These are phyloP conservation scores for Kalmusia sp. DNA, from an alignment of 2,329 filamentous ascomycete genomes.

Conservation along the genomic window DNA sequence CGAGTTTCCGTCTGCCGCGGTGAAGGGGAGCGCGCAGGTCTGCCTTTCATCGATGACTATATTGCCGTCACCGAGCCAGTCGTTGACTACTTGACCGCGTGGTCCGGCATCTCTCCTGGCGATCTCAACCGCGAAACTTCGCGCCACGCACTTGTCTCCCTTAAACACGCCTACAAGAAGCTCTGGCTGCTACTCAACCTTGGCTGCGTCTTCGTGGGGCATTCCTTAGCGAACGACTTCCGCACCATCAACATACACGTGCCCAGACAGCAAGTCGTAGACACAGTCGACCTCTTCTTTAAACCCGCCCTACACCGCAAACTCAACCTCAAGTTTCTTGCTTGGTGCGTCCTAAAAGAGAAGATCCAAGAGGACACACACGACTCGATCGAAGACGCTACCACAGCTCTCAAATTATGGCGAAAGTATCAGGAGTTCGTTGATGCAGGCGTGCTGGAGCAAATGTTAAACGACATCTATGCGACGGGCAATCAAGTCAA, in stretches of 20 bases:
- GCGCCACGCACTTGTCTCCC: slow-evolving; percentile 80
- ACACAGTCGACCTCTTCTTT: slow-evolving; percentile 92
- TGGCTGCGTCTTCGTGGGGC: slow-evolving; percentile 91
- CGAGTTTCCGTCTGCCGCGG: slow-evolving; percentile 90
- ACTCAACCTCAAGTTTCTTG: slow-evolving; percentile 87
- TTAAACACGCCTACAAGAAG: slow-evolving; percentile 97
- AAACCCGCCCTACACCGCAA: slow-evolving; percentile 82
- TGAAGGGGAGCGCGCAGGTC: slow-evolving; percentile 75
- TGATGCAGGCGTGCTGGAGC: slow-evolving; percentile 82
- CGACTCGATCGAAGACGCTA: slow-evolving; percentile 94
- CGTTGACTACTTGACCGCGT: slow-evolving; percentile 93
- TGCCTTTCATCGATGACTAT: slow-evolving; percentile 97
- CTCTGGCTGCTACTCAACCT: slow-evolving; percentile 96
- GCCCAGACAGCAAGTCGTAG: slow-evolving; percentile 86
- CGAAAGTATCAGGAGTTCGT: slow-evolving; percentile 89
- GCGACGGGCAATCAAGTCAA: slow-evolving; percentile 64
- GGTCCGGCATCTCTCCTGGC: slow-evolving; percentile 85
- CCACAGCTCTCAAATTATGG: slow-evolving; percentile 87
- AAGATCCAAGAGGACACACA: slow-evolving; percentile 93
- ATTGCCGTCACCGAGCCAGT: slow-evolving; percentile 90
- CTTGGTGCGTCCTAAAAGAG: slow-evolving; percentile 86
- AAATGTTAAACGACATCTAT: slow-evolving; percentile 89
- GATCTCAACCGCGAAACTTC: slow-evolving; percentile 84
- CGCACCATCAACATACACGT: slow-evolving; percentile 98
- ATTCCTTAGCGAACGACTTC: slow-evolving; percentile 94